A percentile compares a stretch with the other conserved stretches of the same genome.
Conservation (phyloP, 768 basidiomycete species). For the Mycena latifolia region DNA sequence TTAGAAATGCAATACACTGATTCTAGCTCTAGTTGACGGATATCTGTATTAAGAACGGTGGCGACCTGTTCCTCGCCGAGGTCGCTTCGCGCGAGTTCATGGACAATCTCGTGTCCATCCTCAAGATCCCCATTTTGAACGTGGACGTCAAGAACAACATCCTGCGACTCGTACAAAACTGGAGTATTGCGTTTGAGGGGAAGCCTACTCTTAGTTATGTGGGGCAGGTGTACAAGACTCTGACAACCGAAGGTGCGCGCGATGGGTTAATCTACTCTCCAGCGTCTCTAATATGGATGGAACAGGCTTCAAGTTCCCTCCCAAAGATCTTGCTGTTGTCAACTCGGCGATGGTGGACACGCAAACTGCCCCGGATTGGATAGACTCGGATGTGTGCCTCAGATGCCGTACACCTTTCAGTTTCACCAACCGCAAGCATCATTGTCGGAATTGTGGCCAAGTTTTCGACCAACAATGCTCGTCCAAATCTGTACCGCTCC, state of each 20-base stretch:
- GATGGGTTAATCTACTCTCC: constrained; percentile 16
- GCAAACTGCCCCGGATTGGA: constrained; percentile 95
- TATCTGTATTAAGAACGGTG: constrained; percentile 96
- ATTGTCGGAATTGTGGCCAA: constrained; percentile 97
- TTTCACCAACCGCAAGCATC: constrained; percentile 97
- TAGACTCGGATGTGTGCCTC: constrained; percentile 94
- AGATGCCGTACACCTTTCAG: constrained; percentile 92
- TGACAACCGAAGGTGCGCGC: constrained; percentile 78
- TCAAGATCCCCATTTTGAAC: constrained; percentile 83
- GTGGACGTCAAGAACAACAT: constrained; percentile 87
- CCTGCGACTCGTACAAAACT: constrained; percentile 88
- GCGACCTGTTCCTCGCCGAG: constrained; percentile 89
- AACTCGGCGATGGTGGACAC: constrained; percentile 92
- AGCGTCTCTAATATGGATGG: background rate
- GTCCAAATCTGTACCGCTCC: constrained; percentile 84
- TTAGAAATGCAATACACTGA: constrained; percentile 21
- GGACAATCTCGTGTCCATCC: constrained; percentile 91
- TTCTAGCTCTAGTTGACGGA: constrained; percentile 76
- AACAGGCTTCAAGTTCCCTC: constrained; percentile 87
- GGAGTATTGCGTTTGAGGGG: constrained; percentile 91
- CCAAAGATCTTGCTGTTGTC: constrained; percentile 75
- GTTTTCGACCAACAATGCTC: constrained; percentile 97
- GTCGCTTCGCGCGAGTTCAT: constrained; percentile 92
- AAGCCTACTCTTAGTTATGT: constrained; percentile 82
- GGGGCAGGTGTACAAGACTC: constrained; percentile 81